These are phyloP conservation scores for Rhipidocladum racemiflorum DNA, from an alignment of 176 grass and related monocot species.

Conservation along the genomic window DNA sequence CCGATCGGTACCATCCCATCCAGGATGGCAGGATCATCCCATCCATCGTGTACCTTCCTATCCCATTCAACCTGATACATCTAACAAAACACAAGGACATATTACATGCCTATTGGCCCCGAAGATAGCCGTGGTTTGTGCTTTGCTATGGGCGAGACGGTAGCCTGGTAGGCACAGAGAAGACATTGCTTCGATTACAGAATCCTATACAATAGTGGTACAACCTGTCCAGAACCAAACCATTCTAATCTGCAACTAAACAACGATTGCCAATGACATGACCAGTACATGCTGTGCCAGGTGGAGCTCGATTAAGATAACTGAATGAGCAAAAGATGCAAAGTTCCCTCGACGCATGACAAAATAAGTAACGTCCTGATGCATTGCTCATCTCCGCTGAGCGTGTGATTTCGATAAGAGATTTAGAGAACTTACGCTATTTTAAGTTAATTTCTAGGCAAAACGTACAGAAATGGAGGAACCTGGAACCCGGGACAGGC, in stretches of 20 bases:
- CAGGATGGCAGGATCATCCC: no score
- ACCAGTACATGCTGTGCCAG: neutral
- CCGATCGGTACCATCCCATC: no score
- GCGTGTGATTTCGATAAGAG: neutral
- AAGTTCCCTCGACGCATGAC: neutral
- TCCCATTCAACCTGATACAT: no score
- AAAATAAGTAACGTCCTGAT: neutral
- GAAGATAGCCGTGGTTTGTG: neutral
- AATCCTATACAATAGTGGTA: neutral
- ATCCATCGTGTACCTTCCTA: no score
- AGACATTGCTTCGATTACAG: neutral
- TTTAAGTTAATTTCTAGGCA: neutral
- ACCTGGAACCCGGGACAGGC: neutral
- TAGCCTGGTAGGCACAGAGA: neutral
- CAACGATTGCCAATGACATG: conserved; percentile 23
- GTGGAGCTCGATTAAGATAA: neutral
- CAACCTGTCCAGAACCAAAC: neutral
- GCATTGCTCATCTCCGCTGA: neutral
- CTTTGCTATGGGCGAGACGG: conserved; percentile 11
- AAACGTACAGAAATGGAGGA: neutral
- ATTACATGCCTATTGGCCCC: neutral
- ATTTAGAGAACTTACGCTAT: neutral
- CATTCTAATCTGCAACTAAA: neutral
- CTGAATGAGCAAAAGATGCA: neutral
- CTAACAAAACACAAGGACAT: no score